A percentile compares a stretch with the other conserved stretches of the same genome.
These are phyloP conservation scores for Tuctoria greenei DNA, from an alignment of 176 grass and related monocot genomes.

Conservation along the genomic window DNA sequence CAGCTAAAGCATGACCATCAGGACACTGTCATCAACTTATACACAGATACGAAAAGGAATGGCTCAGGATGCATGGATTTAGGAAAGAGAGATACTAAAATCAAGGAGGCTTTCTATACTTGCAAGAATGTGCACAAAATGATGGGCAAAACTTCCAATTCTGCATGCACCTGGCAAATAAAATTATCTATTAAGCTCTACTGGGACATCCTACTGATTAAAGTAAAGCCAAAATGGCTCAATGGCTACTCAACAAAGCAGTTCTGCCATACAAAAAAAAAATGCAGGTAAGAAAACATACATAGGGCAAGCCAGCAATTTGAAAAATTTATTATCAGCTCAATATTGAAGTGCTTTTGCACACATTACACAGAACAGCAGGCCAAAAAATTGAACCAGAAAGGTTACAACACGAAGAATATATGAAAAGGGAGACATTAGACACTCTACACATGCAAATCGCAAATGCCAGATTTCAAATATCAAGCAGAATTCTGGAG, in stretches of 20 bases:
- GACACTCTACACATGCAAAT: not conserved
- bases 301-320: not conserved
- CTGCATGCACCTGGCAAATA: slow-evolving; percentile 6
- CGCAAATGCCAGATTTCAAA: not conserved
- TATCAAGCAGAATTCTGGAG: not conserved
- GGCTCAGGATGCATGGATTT: not conserved
- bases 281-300: not conserved
- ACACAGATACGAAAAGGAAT: not conserved
- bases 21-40: not conserved
- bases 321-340: not conserved
- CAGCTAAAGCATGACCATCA: not conserved
- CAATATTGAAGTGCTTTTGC: not conserved
- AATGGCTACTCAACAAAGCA: not conserved
- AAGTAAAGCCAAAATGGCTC: not conserved
- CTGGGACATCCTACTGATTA: not conserved
- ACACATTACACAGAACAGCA: not conserved
- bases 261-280: slow-evolving; percentile 2
- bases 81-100: not conserved
- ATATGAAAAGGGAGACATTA: not conserved
- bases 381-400: not conserved
- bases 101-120: not conserved
- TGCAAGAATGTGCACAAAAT: not conserved
- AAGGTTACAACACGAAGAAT: not conserved
- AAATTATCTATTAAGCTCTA: not conserved
- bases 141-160: not conserved